Conservation (phyloP, 306 rosid species). For the Gillenia trifoliata region DNA sequence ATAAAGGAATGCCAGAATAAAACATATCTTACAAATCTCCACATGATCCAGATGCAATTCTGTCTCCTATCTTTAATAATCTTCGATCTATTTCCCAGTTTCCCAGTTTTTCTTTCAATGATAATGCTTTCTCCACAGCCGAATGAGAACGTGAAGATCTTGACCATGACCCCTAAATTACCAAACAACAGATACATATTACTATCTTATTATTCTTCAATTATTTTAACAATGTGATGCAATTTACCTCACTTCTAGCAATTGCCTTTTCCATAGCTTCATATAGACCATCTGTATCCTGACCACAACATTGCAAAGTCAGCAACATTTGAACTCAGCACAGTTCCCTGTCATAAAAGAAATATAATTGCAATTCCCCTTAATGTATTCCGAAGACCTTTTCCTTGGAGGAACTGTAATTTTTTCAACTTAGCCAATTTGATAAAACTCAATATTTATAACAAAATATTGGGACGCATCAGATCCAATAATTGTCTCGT, state of each 20-base stretch:
- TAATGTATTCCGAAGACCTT: constrained; percentile 38
- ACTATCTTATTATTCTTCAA: constrained; percentile 5
- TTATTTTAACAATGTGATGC: not conserved
- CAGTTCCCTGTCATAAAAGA: constrained; percentile 57
- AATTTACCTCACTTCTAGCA: constrained; percentile 84
- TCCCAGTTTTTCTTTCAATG: constrained; percentile 48
- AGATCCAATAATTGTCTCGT: constrained; percentile 9
- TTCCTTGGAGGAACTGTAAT: constrained; percentile 25
- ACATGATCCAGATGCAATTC: constrained; percentile 96
- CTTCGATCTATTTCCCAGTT: constrained; percentile 96
- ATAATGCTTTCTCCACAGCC: constrained; percentile 51
- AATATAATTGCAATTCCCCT: constrained; percentile 52
- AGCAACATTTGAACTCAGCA: constrained; percentile 69
- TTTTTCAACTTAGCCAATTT: not conserved
- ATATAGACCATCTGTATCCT: constrained; percentile 86
- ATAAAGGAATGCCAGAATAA: constrained; percentile 12
- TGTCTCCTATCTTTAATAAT: constrained; percentile 76
- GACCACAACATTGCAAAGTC: constrained; percentile 92
- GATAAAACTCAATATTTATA: not conserved
- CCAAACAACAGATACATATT: constrained; percentile 8
- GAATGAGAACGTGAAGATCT: constrained; percentile 64
- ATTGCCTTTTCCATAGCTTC: constrained; percentile 87
- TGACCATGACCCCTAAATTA: constrained; percentile 92
- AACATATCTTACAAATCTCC: constrained; percentile 82
- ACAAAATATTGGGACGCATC: constrained; percentile 1